phyloP scores from a whole-genome alignment of 2,329 filamentous ascomycete species.

The Paramyrothecium sp. region DNA sequence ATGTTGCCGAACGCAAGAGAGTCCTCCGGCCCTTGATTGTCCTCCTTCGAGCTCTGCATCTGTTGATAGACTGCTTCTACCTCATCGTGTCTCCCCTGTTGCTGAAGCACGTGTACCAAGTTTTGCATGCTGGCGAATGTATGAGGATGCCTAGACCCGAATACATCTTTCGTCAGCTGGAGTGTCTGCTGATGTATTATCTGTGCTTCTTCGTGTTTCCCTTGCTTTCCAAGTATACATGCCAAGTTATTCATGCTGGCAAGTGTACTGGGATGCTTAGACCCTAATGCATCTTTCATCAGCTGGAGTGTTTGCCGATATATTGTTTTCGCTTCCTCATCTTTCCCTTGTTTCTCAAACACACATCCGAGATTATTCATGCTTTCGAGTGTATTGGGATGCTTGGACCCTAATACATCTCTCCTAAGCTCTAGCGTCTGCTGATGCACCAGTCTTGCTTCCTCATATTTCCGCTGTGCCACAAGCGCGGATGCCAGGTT shows the following conservation, averaged over 20 bases:
- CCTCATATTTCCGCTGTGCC: neutral
- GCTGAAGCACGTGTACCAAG: too few species aligned
- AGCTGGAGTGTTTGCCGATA: constrained; percentile 29
- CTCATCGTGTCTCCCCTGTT: too few species aligned
- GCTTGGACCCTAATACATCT: neutral
- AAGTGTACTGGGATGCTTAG: constrained; percentile 3
- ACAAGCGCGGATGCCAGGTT: neutral
- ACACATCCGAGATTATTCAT: constrained; percentile 1
- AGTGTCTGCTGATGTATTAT: neutral
- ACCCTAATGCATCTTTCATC: constrained; percentile 24
- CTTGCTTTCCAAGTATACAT: neutral
- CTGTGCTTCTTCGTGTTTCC: constrained; percentile 1
- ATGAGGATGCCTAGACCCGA: too few species aligned
- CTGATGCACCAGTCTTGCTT: neutral
- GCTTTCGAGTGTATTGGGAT: neutral
- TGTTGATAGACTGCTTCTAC: too few species aligned
- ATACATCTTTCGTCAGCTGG: neutral
- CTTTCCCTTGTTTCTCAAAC: neutral
- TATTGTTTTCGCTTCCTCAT: constrained; percentile 11
- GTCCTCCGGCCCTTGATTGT: too few species aligned
- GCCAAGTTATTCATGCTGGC: constrained; percentile 4
- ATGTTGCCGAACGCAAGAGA: too few species aligned
- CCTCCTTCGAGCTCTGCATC: too few species aligned
- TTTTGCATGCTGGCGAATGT: too few species aligned
- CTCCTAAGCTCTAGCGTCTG: neutral